phyloP scores from a whole-genome alignment of 352 stramenopile species.

The Phytopythium vexans region DNA sequence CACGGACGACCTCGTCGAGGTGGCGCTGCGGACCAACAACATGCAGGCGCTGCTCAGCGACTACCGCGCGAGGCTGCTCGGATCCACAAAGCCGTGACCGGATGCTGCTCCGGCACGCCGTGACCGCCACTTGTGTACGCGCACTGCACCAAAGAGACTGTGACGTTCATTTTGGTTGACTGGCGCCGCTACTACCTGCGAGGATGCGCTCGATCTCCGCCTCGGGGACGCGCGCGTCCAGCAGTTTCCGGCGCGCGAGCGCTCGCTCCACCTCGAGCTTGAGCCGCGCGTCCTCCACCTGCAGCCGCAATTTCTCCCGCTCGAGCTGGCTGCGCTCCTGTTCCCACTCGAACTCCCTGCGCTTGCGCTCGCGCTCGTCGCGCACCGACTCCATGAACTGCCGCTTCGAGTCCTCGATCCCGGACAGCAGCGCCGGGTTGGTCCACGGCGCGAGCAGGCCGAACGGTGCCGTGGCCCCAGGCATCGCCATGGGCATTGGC shows the following conservation, averaged over 20 bases:
- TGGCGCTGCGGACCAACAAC: conserved; percentile 59
- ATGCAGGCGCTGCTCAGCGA: conserved; percentile 54
- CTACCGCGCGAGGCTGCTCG: conserved; percentile 49
- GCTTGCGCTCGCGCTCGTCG: conserved; percentile 63
- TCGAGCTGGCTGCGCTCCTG: conserved; percentile 58
- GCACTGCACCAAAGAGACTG: not conserved
- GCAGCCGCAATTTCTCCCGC: conserved; percentile 59
- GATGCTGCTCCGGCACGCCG: not conserved
- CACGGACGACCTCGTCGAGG: conserved; percentile 42
- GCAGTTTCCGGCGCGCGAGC: conserved; percentile 47
- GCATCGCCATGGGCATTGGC: conserved; percentile 7
- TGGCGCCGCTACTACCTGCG: not conserved
- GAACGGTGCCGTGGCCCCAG: not conserved
- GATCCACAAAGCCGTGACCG: not conserved
- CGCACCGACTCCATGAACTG: conserved; percentile 46
- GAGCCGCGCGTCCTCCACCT: conserved; percentile 50
- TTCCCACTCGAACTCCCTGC: conserved; percentile 56
- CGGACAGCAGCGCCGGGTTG: conserved; percentile 22
- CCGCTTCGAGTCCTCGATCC: conserved; percentile 47
- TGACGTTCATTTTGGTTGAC: not conserved
- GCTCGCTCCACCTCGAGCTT: conserved; percentile 49
- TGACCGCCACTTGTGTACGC: not conserved
- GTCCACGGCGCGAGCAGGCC: conserved; percentile 16
- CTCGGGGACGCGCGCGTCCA: conserved; percentile 41
- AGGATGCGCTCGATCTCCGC: conserved; percentile 28